phyloP scores from a whole-genome alignment of 1,284 basidiomycete species.

The Mycosarcoma maydis region DNA sequence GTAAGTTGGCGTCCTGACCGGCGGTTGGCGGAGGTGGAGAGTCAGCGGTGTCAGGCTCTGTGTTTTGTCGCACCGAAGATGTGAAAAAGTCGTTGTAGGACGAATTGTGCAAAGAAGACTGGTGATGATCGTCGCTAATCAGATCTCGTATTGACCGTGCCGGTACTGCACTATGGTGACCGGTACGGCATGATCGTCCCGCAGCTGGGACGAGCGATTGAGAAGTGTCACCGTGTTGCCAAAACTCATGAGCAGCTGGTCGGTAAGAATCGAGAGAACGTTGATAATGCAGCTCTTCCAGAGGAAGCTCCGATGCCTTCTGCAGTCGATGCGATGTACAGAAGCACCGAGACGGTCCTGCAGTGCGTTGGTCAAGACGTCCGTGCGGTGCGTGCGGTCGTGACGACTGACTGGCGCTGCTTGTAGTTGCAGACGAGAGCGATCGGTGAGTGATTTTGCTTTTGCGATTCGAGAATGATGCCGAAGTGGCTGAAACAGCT shows the following conservation, averaged over 20 bases:
- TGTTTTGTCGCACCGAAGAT: constrained; percentile 3
- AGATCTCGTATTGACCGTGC: constrained; percentile 1
- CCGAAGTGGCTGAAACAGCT: background rate
- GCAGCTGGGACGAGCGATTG: background rate
- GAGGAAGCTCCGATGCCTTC: constrained; percentile 33
- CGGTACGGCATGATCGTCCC: background rate
- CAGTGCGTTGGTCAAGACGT: constrained; percentile 12
- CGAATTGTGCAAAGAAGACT: background rate
- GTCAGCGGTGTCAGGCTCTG: background rate
- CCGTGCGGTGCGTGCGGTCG: constrained; percentile 29
- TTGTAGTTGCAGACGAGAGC: too few species aligned
- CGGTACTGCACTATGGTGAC: background rate
- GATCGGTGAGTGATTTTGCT: constrained; percentile 10
- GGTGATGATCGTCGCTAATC: background rate
- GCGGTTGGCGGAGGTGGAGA: background rate
- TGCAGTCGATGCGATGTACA: constrained; percentile 11
- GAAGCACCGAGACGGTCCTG: constrained; percentile 45
- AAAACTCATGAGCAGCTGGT: constrained; percentile 3
- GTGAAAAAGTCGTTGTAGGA: constrained; percentile 32
- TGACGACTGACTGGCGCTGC: background rate
- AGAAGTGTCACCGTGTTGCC: constrained; percentile 7
- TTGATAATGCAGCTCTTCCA: constrained; percentile 25
- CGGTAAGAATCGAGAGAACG: constrained; percentile 15
- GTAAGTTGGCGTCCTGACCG: background rate
- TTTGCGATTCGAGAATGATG: background rate